These are phyloP conservation scores for Arabidopsis arenosa DNA, from an alignment of 345 rosid genomes.

Conservation along the genomic window DNA sequence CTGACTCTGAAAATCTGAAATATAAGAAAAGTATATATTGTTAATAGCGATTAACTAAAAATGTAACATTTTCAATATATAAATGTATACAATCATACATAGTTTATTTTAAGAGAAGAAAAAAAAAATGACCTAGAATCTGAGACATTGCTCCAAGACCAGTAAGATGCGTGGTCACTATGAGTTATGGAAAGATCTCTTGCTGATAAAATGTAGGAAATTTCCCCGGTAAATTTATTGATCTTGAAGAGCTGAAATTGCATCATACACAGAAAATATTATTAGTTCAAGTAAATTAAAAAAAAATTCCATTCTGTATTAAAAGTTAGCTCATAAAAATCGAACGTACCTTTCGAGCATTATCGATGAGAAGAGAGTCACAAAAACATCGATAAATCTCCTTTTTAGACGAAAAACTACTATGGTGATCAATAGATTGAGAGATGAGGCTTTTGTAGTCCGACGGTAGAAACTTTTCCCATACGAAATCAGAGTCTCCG, in stretches of 20 bases:
- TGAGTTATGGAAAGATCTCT: constrained; percentile 65
- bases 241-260: constrained; percentile 59
- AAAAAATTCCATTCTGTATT: neutral
- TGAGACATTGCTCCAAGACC: constrained; percentile 62
- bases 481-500: constrained; percentile 61
- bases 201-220: constrained; percentile 61
- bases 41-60: neutral
- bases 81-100: neutral
- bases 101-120: neutral
- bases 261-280: neutral
- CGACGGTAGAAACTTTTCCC: constrained; percentile 66
- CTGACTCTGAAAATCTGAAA: constrained; percentile 51
- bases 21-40: neutral
- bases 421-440: constrained; percentile 26
- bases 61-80: neutral
- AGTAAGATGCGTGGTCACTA: constrained; percentile 54
- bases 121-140: constrained; percentile 57
- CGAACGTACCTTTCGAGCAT: constrained; percentile 52
- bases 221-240: constrained; percentile 64
- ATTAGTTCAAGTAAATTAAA: neutral
- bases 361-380: constrained; percentile 54
- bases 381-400: constrained; percentile 60
- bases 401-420: constrained; percentile 57
- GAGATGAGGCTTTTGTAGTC: constrained; percentile 46
- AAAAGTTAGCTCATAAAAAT: neutral